Conservation (phyloP, 2,329 filamentous ascomycete species). For the Curvularia spicifera region DNA sequence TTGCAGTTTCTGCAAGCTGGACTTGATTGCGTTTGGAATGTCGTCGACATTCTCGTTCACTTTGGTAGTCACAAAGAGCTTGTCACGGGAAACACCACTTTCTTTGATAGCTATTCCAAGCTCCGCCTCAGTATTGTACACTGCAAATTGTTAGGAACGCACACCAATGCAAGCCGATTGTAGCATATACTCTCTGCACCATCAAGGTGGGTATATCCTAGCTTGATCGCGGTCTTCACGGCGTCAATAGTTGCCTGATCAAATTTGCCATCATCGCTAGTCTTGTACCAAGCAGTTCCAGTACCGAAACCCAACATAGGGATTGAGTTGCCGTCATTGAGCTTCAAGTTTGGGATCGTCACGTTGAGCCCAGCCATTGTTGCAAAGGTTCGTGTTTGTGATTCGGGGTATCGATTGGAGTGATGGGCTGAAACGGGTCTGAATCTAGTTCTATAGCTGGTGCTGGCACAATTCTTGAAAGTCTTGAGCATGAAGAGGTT, state of each 20-base stretch:
- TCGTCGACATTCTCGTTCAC: slow-evolving; percentile 60
- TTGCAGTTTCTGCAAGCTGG: slow-evolving; percentile 65
- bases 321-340: slow-evolving; percentile 76
- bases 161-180: background rate
- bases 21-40: slow-evolving; percentile 62
- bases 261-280: slow-evolving; percentile 56
- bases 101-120: slow-evolving; percentile 57
- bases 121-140: slow-evolving; percentile 60
- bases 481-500: slow-evolving; percentile 5
- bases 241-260: slow-evolving; percentile 64
- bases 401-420: background rate
- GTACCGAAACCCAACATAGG: slow-evolving; percentile 76
- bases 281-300: slow-evolving; percentile 71
- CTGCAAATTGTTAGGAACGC: slow-evolving; percentile 26
- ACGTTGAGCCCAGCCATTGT: slow-evolving; percentile 53
- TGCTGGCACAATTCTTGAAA: background rate
- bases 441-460: background rate
- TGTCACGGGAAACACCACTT: slow-evolving; percentile 53
- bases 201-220: slow-evolving; percentile 77
- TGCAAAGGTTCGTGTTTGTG: slow-evolving; percentile 1
- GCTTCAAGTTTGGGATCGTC: slow-evolving; percentile 66
- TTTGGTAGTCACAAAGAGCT: slow-evolving; percentile 64
- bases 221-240: slow-evolving; percentile 67
- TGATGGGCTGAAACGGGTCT: background rate
- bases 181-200: slow-evolving; percentile 67